A percentile compares a stretch with the other conserved stretches of the same genome.
phyloP scores from a whole-genome alignment of 139 green algal species.

The Chlorella ohadii region DNA sequence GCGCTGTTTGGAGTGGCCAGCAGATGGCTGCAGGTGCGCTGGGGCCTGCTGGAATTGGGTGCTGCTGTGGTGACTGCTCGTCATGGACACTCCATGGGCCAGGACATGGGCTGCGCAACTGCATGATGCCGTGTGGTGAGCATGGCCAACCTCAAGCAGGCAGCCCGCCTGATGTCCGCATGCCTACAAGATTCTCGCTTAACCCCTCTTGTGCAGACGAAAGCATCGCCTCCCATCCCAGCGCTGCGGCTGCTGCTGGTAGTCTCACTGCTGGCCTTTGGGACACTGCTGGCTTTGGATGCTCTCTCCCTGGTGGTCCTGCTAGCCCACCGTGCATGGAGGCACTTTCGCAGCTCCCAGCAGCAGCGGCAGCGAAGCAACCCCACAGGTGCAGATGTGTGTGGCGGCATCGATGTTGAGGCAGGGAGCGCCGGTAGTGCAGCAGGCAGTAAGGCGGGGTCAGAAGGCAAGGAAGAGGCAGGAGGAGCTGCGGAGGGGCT shows the following conservation, averaged over 20 bases:
- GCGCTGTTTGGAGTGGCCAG: neutral
- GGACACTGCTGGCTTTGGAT: neutral
- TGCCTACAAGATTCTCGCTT: too few relatives aligned
- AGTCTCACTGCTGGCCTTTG: neutral
- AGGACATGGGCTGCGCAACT: too few relatives aligned
- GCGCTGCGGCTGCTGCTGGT: conserved; percentile 3
- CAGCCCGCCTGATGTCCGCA: too few relatives aligned
- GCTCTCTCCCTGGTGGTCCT: neutral
- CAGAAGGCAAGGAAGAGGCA: neutral
- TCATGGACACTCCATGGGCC: too few relatives aligned
- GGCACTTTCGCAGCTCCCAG: neutral
- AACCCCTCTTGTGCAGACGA: neutral
- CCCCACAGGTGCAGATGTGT: too few relatives aligned
- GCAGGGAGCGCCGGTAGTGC: neutral
- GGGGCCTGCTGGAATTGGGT: too few relatives aligned
- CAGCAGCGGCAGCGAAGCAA: neutral
- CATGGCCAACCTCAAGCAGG: too few relatives aligned
- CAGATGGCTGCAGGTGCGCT: neutral
- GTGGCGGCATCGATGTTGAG: neutral
- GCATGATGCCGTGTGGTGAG: too few relatives aligned
- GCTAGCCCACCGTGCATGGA: too few relatives aligned
- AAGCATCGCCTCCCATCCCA: neutral
- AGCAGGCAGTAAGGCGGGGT: neutral
- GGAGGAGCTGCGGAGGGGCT: neutral
- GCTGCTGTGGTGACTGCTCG: too few relatives aligned